A percentile compares a stretch with the other conserved stretches of the same genome.
Conservation (phyloP, 2,329 filamentous ascomycete species). For the Canariomyces notabilis region DNA sequence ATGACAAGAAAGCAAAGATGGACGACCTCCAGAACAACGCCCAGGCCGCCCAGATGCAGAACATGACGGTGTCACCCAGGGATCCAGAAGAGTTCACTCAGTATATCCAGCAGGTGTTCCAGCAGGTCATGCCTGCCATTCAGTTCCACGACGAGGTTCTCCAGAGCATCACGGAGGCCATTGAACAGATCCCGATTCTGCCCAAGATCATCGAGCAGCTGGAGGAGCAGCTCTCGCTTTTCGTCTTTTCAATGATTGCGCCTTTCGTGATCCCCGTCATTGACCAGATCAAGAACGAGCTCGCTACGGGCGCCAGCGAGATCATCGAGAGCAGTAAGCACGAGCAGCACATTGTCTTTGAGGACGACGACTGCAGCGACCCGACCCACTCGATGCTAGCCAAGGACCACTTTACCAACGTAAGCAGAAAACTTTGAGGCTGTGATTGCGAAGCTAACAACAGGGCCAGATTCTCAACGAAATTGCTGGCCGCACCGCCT, state of each 20-base stretch:
- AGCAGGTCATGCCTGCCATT: conserved; percentile 82
- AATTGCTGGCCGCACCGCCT: conserved; percentile 76
- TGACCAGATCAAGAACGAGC: conserved; percentile 78
- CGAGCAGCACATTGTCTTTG: conserved; percentile 82
- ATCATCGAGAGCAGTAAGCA: conserved; percentile 80
- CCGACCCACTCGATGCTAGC: conserved; percentile 94
- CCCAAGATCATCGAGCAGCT: conserved; percentile 82
- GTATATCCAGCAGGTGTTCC: conserved; percentile 68
- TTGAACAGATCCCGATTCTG: conserved; percentile 80
- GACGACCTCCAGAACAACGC: conserved; percentile 76
- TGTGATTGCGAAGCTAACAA: conserved; percentile 3
- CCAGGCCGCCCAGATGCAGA: conserved; percentile 67
- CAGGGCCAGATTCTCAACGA: conserved; percentile 65
- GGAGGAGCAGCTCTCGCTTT: conserved; percentile 80
- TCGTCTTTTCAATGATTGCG: conserved; percentile 87
- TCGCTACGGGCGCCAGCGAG: conserved; percentile 78
- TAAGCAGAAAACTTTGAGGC: conserved; percentile 34
- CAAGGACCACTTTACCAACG: conserved; percentile 90
- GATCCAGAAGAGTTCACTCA: conserved; percentile 77
- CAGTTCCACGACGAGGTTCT: conserved; percentile 88
- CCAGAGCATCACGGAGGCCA: conserved; percentile 68
- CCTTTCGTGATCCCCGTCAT: conserved; percentile 85
- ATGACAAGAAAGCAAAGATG: conserved; percentile 69
- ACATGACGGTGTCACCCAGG: conserved; percentile 67
- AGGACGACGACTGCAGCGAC: conserved; percentile 69